Base-by-base conservation (phyloP, 2,329 filamentous ascomycete species). In the Cyanodermella asteris region DNA sequence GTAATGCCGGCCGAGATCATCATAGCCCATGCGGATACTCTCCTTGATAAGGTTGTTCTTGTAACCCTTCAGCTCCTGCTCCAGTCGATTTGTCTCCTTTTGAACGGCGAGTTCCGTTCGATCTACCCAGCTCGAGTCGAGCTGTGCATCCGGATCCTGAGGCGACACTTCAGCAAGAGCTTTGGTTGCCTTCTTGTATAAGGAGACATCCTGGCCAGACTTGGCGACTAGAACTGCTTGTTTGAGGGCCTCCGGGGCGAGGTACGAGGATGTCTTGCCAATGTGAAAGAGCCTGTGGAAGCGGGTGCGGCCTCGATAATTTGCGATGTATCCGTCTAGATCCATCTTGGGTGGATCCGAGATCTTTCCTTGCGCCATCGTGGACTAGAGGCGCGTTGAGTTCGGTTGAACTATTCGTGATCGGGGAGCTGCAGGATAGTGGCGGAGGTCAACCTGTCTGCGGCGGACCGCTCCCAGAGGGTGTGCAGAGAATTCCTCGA, bases 11-110 rank as follows among this genome's bases (percentile, higher is more conserved):
- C 80, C 87, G 5, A 94, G 56, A 38, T 94, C 87, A 46, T 93
- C 81, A 39, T 93, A 76, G 22, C 80, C 84, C 70, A 94, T 93
- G 77, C 82, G 55, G 40, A 94, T 91, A 52, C 81, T 93, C 52
- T 97, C 87, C 45, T 93, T 91, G 39, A 97, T 81, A 21, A 94
- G 53, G 40, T 94, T 97, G 44, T 93, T 91, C 51, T 87, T 91
- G 49, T 94, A 94, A 2, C 72, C 73, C 46, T 81, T 82, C 12
- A 97, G 57, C 47, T 94, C 80, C 10, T 63, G 55, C 43, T 93
- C 80, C 28, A 94, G 56, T n/a, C 74, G 65, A 28, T 67, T 58
- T 1, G 72, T 72, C 46, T 91, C 74, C 2, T 55, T 51, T 36
- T 65, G 64, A 38, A 82, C 77, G 25, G 61, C 53, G 33, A 64